Evolutionary conservation across 306 rosid genomes (phyloP), one percentile per base, ranked within the genome.

Genomic region (Sphenostylis stenocarpa): DNA sequence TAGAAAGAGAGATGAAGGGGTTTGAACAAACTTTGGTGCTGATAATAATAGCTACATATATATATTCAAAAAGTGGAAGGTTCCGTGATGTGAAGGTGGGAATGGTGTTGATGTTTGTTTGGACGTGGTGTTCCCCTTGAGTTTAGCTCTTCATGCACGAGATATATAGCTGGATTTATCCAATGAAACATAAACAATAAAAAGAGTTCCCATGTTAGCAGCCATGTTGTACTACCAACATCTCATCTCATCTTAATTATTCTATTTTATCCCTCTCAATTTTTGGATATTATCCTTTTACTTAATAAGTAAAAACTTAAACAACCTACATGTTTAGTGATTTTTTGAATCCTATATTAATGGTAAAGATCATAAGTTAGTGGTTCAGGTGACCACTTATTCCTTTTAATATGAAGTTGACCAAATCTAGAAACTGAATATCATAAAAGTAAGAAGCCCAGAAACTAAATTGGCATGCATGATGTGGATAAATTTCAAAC

Each of bases 101-200:
- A 38, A 49, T 52, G 55, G 57, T 26, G 31, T 23, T 33, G n/a
- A 3, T 45, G 12, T 41, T 77, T 77, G 52, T 56, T 69, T 60
- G 82, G 82, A 36, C 31, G 28, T 62, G 57, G 36, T 52, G 1
- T 70, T 36, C 76, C 39, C 67, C 83, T 62, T 61, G 67, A 73
- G 38, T 49, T 80, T 80, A 80, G 84, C 75, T 23, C 16, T 65
- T 73, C 33, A 44, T 80, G 64, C 55, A 53, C 49, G 29, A n/a
- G n/a, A 57, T 44, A 78, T 70, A 70, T 60, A 28, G 71, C n/a
- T 69, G 63, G 36, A 3, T 63, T 58, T 72, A 73, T 65, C 12
- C 7, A 72, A 33, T 45, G 12, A 31, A 45, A 16, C 24, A 24
- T 17, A 17, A 5, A 16, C 16, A 56, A 7, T 4, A 43, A 76